Base-by-base conservation (phyloP, 75 land plant species). In the Ceratopteris richardii region DNA sequence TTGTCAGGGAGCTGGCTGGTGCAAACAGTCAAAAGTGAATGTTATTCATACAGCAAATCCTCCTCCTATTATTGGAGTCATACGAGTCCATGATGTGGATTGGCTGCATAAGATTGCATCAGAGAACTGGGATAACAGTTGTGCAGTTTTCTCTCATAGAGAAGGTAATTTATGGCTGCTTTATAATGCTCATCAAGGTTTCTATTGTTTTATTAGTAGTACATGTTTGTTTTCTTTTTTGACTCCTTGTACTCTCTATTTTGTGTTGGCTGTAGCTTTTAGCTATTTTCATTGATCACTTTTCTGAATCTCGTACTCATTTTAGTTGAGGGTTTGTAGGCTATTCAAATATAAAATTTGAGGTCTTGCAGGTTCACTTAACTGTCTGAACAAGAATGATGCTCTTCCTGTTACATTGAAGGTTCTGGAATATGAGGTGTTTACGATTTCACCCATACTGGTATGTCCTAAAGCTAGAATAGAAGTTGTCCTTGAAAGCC, bases 1-100 rank as follows among this genome's bases (percentile, higher is more conserved):
- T 55, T 93, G 98, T 76, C 98, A 93, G 66, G 98, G 98, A 0
- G 96, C 98, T 0, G 98, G 96, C 0, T 93, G 96, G 96, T 89
- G 81, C 76, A 80, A 56, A 50, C 53, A 72, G 17, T 84, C 68
- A 41, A 80, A 87, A 58, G 81, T 75, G 69, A 78, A 83, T 56
- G 63, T 66, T 2, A 72, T 93, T 63, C 98, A 93, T 31, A 58
- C 83, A 28, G 72, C 69, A 25, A 51, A 50, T 22, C 61, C 84
- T 0, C 71, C 56, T 5, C 64, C 81, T 16, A 33, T 93, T 13
- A 81, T 73, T 11, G 83, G 96, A n/a, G 36, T 61, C 12, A 68
- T 93, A 0, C 64, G 71, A 23, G 85, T 76, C 17, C 54, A 42
- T 2, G 98, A 93, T 52, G 78, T 93, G 11, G 85, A 85, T 31